Base-by-base conservation (phyloP, 2,329 filamentous ascomycete species). In the Epicoccum nigrum region DNA sequence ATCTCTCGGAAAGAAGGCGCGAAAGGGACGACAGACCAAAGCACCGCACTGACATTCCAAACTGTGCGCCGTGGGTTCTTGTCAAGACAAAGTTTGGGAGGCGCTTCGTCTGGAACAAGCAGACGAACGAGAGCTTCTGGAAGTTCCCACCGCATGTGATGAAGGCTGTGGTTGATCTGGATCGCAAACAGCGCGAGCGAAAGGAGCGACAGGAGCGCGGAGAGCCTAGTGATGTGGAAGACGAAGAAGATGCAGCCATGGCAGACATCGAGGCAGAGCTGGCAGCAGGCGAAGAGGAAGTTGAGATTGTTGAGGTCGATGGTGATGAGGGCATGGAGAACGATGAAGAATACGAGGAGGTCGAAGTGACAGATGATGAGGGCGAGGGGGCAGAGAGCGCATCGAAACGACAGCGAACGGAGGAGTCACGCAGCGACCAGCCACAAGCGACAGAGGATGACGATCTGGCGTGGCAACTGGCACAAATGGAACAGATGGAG, bases 11-110 rank as follows among this genome's bases (percentile, higher is more conserved):
- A 38, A 79, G 86, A 52, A 84, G 81, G 35, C 83, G 82, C n/a
- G 86, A 90, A 56, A 89, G 86, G 0, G 74, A 82, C 37, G 94
- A 97, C 71, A 87, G 88, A 58, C 94, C 94, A 2, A 90, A 88
- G 73, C 86, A 86, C 21, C 92, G 90, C 69, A 83, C 89, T 48
- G 69, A 81, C 5, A 94, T 99, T 37, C 92, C 92, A 0, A 87
- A 87, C 2, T 89, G 86, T 63, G 87, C 89, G 62, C 89, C 92
- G 13, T 99, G 94, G 94, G 76, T 96, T 0, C 78, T 99, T 3
- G 90, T 99, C n/a, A 90, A 88, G 69, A 99, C 94, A 1, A 97
- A 91, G 69, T 86, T 93, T 56, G 90, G 90, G 17, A 82, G 94
- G 50, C 84, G 92, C 44, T 99, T 99, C 68, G 92, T 92, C 2